phyloP scores from a whole-genome alignment of 139 green algal species.

The Chlorella vulgaris region DNA sequence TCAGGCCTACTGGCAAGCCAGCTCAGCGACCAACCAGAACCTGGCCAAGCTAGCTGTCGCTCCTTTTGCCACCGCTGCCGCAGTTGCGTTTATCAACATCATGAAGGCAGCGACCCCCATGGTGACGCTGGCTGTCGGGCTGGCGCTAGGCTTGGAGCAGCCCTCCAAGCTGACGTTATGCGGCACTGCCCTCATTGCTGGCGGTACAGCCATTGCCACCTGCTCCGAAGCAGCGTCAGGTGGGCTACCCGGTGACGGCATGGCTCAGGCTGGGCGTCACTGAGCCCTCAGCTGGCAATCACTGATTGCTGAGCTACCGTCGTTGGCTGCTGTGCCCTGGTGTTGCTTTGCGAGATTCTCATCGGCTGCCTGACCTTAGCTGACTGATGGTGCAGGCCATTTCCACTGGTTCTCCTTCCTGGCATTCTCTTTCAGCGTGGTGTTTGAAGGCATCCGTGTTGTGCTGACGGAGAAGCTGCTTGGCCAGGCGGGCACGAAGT shows the following conservation, averaged over 20 bases:
- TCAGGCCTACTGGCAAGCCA: too few relatives aligned
- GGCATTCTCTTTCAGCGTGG: slow-evolving; percentile 29
- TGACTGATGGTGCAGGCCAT: background rate
- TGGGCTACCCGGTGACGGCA: background rate
- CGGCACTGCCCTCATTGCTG: slow-evolving; percentile 39
- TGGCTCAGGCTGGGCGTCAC: background rate
- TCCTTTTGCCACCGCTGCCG: background rate
- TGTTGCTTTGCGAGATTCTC: background rate
- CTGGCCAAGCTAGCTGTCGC: background rate
- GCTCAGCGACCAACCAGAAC: too few relatives aligned
- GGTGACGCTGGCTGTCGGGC: slow-evolving; percentile 41
- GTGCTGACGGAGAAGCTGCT: slow-evolving; percentile 40
- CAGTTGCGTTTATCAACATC: slow-evolving; percentile 56
- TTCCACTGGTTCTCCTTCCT: slow-evolving; percentile 44
- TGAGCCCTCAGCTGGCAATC: too few relatives aligned
- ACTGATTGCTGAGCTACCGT: too few relatives aligned
- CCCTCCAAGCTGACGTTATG: slow-evolving; percentile 8
- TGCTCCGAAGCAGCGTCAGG: slow-evolving; percentile 4
- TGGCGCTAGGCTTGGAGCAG: slow-evolving; percentile 35
- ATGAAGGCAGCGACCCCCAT: slow-evolving; percentile 52
- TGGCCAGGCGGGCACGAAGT: slow-evolving; percentile 13
- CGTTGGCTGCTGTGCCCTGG: background rate
- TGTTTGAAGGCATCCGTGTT: slow-evolving; percentile 46
- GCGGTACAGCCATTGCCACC: slow-evolving; percentile 39
- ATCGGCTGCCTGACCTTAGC: background rate